Base-by-base conservation (phyloP, 768 basidiomycete genomes). In the Obba rivulosa region DNA sequence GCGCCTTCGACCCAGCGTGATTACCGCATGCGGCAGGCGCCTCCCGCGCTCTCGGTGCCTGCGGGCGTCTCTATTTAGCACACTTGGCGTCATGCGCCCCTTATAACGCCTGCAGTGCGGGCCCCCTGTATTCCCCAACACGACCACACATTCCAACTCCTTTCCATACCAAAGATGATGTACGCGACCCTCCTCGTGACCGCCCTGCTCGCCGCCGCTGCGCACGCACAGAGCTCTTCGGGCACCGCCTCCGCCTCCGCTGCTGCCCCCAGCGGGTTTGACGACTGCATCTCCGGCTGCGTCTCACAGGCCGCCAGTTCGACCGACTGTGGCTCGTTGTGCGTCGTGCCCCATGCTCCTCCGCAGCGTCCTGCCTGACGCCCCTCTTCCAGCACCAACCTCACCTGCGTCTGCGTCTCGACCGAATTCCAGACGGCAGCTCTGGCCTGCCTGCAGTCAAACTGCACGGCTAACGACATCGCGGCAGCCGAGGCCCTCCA, bases 341-440 rank as follows among this genome's bases (percentile, higher is more conserved):
- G 31, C 34, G 59, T 51, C 20, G 7, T 34, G n/a, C 34, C 17
- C 23, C 18, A 7, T 21, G 18, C 37, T 38, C 7, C 1, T 36
- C 17, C n/a, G n/a, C n/a, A n/a, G 28, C 28, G 28, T 13, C 28
- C 28, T 13, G 28, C 28, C 13, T 5, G 13, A 31, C 28, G 7
- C 28, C 13, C 28, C 28, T 28, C 10, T 41, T 24, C n/a, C 38
- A 77, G 76, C 57, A 57, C 70, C 11, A 57, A 77, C 56, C 0
- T 70, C n/a, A 0, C 48, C 0, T 77, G 76, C 44, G 53, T 72
- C 18, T 77, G 76, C 61, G 56, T 64, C 2, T 70, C 63, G 43
- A 9, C 44, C 1, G 38, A 50, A 2, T 77, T 73, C 71, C 73
- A 75, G 48, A 0, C 1, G 3, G 59, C 60, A 1, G 69, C 68